A percentile compares a stretch with the other conserved stretches of the same genome.
Evolutionary conservation across 306 rosid genomes (phyloP).

Genomic region (Inga laurina): DNA sequence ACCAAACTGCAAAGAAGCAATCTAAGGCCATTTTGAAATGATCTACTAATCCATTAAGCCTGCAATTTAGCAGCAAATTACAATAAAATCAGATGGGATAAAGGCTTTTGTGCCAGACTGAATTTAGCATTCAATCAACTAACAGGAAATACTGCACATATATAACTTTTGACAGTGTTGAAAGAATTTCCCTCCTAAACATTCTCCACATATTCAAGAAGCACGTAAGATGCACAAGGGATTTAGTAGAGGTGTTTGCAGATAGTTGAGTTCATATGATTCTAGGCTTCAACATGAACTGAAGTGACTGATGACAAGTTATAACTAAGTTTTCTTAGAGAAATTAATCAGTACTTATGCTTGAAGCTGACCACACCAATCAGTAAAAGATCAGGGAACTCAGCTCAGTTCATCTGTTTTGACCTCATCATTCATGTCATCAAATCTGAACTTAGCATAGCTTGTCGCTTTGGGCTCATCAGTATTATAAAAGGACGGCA

Average conservation of each 20-base stretch:
- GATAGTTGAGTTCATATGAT: background rate
- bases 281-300: background rate
- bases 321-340: background rate
- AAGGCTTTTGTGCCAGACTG: background rate
- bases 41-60: conserved; percentile 65
- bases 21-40: conserved; percentile 81
- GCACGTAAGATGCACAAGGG: background rate
- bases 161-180: background rate
- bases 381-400: background rate
- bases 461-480: background rate
- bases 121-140: background rate
- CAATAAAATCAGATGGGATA: background rate
- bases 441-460: background rate
- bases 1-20: conserved; percentile 89
- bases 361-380: background rate
- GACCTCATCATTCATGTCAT: background rate
- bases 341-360: background rate
- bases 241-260: background rate
- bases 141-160: background rate
- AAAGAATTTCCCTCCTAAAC: background rate
- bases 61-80: conserved; percentile 38
- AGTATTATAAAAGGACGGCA: background rate
- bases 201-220: background rate
- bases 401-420: conserved; percentile 4
- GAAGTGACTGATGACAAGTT: background rate